A percentile compares a stretch with the other conserved stretches of the same genome.
Evolutionary conservation across 345 rosid genomes (phyloP).

Genomic region (Euphorbia pulcherrima): DNA sequence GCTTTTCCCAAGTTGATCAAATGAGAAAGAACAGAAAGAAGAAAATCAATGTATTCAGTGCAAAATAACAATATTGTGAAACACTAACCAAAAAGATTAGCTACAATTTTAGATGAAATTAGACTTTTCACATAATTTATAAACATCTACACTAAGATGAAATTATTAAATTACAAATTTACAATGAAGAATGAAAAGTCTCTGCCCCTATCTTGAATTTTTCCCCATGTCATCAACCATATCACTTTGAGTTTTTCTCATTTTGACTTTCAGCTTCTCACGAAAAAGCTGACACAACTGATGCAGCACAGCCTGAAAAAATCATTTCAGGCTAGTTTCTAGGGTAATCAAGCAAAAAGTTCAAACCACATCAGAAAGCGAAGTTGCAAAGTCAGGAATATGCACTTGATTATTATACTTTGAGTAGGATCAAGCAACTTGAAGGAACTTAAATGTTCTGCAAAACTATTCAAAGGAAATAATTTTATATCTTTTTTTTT

Average conservation of each 20-base stretch:
- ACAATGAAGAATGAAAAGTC: not conserved
- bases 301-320: not conserved
- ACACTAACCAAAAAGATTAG: not conserved
- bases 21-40: not conserved
- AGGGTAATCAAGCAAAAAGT: not conserved
- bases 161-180: not conserved
- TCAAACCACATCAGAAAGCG: not conserved
- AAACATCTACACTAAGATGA: not conserved
- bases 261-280: not conserved
- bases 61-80: not conserved
- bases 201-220: not conserved
- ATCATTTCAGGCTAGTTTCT: not conserved
- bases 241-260: not conserved
- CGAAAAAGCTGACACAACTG: not conserved
- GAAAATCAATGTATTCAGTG: not conserved
- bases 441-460: not conserved
- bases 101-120: not conserved
- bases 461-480: not conserved
- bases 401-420: not conserved
- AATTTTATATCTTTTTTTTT: not conserved
- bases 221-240: not conserved
- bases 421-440: constrained; percentile 4
- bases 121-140: not conserved
- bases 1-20: not conserved
- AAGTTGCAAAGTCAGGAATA: not conserved